Evolutionary conservation across 768 basidiomycete species (phyloP).

Genomic region (Strobilomyces echinocephalus): DNA sequence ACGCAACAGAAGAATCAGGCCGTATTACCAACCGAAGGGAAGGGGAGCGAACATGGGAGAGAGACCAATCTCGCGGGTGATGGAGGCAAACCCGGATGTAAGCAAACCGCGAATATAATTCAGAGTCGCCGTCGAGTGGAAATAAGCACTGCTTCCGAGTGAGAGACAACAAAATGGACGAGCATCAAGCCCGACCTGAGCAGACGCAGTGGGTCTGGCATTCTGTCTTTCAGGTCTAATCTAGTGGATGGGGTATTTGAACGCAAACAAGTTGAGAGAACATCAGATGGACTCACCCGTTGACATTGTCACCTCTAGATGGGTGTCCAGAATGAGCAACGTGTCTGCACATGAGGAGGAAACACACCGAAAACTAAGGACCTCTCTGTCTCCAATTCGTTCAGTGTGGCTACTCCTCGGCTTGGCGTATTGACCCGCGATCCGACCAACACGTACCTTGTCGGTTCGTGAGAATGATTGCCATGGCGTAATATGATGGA

Average conservation of each 20-base stretch:
- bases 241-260: conserved; percentile 22
- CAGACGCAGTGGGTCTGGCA: conserved; percentile 85
- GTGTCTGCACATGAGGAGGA: neutral
- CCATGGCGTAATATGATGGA: neutral
- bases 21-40: conserved; percentile 52
- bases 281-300: conserved; percentile 52
- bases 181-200: conserved; percentile 46
- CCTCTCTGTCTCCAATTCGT: conserved; percentile 66
- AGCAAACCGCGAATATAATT: conserved; percentile 89
- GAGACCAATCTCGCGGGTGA: conserved; percentile 87
- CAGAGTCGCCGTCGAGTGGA: conserved; percentile 89
- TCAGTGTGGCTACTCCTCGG: conserved; percentile 85
- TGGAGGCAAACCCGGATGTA: conserved; percentile 92
- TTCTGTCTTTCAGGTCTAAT: conserved; percentile 70
- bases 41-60: conserved; percentile 84
- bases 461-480: conserved; percentile 3
- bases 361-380: conserved; percentile 82
- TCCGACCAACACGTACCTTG: conserved; percentile 80
- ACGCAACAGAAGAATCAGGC: neutral
- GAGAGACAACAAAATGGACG: neutral
- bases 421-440: conserved; percentile 96
- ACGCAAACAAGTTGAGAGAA: neutral
- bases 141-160: conserved; percentile 69
- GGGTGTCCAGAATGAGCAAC: neutral
- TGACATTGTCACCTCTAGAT: conserved; percentile 90